A percentile compares a stretch with the other conserved stretches of the same genome.
Conservation (phyloP, 805 yeast species). For the Hanseniaspora meyeri region DNA sequence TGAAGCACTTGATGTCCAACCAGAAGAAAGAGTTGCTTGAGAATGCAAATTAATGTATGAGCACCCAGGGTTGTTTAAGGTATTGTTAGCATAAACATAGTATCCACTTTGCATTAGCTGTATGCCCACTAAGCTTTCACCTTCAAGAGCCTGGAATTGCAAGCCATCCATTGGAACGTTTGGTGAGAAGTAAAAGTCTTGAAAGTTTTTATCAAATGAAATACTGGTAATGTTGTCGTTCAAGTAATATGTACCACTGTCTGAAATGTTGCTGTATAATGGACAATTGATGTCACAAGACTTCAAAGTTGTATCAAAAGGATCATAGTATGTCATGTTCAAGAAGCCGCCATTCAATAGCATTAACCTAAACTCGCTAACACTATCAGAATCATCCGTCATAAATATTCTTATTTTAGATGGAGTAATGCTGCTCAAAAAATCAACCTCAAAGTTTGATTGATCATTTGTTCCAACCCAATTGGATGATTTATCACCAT, state of each 20-base stretch:
- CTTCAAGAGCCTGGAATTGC: constrained; percentile 49
- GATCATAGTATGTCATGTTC: constrained; percentile 81
- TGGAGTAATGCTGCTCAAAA: constrained; percentile 50
- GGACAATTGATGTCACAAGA: constrained; percentile 90
- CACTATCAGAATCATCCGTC: constrained; percentile 35
- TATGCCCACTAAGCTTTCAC: constrained; percentile 48
- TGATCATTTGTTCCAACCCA: constrained; percentile 46
- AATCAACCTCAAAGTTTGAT: constrained; percentile 54
- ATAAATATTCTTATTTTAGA: constrained; percentile 63
- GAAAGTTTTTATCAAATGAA: constrained; percentile 37
- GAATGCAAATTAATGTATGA: constrained; percentile 21
- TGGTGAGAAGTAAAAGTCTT: constrained; percentile 75
- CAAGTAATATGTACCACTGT: constrained; percentile 21
- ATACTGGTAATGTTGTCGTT: constrained; percentile 27
- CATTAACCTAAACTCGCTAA: constrained; percentile 55
- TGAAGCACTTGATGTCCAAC: constrained; percentile 24
- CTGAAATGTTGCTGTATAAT: constrained; percentile 32
- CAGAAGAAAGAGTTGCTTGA: constrained; percentile 22
- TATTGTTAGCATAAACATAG: constrained; percentile 59
- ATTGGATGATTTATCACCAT: constrained; percentile 23
- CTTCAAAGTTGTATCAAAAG: constrained; percentile 41
- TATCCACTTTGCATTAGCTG: constrained; percentile 49
- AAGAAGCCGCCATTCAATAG: constrained; percentile 76
- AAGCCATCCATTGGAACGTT: constrained; percentile 47
- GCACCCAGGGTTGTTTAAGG: constrained; percentile 59